phyloP scores from a whole-genome alignment of 2,329 filamentous ascomycete species.

The Apiospora arundinis region DNA sequence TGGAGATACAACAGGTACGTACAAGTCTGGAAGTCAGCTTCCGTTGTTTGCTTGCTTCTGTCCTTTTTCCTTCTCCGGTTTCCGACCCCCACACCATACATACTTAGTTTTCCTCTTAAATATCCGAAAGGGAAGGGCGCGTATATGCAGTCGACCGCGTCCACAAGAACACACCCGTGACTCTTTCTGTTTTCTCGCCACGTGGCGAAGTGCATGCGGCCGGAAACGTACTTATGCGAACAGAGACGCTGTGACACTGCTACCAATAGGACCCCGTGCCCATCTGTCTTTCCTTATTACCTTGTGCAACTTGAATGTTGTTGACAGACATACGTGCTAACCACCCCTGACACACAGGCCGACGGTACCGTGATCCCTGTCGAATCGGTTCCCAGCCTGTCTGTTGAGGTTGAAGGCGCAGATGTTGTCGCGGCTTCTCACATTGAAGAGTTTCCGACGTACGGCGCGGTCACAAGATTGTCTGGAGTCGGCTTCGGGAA shows the following conservation, averaged over 20 bases:
- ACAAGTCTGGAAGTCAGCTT: not conserved
- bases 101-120: not conserved
- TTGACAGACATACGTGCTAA: not conserved
- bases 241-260: not conserved
- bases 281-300: not conserved
- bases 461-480: conserved; percentile 19
- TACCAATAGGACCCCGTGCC: not conserved
- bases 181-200: not conserved
- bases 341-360: conserved; percentile 3
- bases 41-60: not conserved
- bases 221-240: not conserved
- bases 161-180: not conserved
- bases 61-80: not conserved
- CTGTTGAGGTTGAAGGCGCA: conserved; percentile 20
- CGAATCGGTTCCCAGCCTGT: conserved; percentile 24
- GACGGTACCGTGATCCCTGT: conserved; percentile 21
- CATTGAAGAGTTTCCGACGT: conserved; percentile 22
- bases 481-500: conserved; percentile 19
- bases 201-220: conserved; percentile 11
- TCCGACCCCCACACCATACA: not conserved
- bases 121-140: not conserved
- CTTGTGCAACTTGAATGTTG: not conserved
- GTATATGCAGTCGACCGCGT: conserved; percentile 15
- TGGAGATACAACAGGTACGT: conserved; percentile 26
- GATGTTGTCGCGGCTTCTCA: conserved; percentile 18